phyloP scores from a whole-genome alignment of 129 eudicot genomes.

The Ambrosia trifida region DNA sequence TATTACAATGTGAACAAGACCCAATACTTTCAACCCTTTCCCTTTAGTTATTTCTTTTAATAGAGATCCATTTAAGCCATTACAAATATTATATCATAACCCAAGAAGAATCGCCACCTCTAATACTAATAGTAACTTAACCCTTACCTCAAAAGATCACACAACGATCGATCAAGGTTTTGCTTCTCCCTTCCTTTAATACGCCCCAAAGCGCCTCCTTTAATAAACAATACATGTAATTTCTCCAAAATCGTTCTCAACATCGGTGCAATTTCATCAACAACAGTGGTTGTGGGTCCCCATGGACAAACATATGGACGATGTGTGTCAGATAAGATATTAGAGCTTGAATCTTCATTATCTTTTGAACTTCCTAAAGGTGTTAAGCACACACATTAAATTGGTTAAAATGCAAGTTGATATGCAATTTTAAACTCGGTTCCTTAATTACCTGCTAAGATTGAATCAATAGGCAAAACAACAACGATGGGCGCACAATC shows the following conservation, averaged over 20 bases:
- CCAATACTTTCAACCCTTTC: no score
- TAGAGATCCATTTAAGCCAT: no score
- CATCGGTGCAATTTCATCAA: constrained; percentile 81
- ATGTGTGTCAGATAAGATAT: constrained; percentile 31
- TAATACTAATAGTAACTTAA: neutral
- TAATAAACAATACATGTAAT: constrained; percentile 62
- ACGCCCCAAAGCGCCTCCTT: constrained; percentile 50
- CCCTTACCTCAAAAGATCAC: constrained; percentile 60
- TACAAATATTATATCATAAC: neutral
- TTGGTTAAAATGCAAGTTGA: constrained; percentile 11
- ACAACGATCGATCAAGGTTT: constrained; percentile 63
- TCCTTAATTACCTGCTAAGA: constrained; percentile 49
- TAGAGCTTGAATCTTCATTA: constrained; percentile 46
- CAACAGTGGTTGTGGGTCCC: constrained; percentile 64
- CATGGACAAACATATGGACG: constrained; percentile 70
- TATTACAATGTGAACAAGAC: no score
- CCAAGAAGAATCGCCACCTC: neutral
- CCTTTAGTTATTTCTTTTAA: no score
- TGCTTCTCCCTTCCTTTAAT: constrained; percentile 77
- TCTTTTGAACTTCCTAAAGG: constrained; percentile 46
- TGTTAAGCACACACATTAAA: constrained; percentile 26
- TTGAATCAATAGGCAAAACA: constrained; percentile 59
- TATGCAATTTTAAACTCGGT: constrained; percentile 1
- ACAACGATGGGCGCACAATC: constrained; percentile 55
- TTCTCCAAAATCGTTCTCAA: constrained; percentile 66